Evolutionary conservation across 139 green algal genomes (phyloP).

Genomic region (Picochlorum sp.): DNA sequence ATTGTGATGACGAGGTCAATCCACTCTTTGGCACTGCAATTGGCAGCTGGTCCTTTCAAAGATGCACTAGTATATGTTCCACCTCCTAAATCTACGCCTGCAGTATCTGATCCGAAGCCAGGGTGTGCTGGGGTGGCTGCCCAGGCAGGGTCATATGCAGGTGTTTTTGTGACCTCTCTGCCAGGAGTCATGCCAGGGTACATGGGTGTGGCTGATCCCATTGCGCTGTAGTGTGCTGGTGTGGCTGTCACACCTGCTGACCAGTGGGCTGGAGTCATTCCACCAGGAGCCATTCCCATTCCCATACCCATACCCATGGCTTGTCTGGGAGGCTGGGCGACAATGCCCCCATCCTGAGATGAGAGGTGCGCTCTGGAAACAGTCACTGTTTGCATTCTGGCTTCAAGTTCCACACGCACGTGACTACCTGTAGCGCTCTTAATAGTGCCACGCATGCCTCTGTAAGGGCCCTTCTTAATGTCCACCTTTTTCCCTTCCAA

Average conservation of each 20-base stretch:
- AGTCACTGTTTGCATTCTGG: conserved; percentile 71
- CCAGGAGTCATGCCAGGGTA: conserved; percentile 56
- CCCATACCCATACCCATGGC: not conserved
- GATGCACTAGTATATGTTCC: not conserved
- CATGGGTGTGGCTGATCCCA: conserved; percentile 26
- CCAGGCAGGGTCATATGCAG: conserved; percentile 36
- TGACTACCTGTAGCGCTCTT: conserved; percentile 71
- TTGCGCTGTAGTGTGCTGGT: conserved; percentile 25
- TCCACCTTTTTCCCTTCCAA: conserved; percentile 43
- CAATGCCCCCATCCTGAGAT: conserved; percentile 12
- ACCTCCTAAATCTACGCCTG: not conserved
- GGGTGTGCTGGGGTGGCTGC: conserved; percentile 26
- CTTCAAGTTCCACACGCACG: conserved; percentile 79
- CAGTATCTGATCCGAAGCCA: conserved; percentile 9
- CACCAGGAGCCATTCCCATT: conserved; percentile 2
- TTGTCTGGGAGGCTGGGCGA: not conserved
- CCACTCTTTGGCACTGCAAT: conserved; percentile 11
- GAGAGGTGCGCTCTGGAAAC: conserved; percentile 43
- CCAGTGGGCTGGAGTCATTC: conserved; percentile 34
- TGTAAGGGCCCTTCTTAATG: conserved; percentile 56
- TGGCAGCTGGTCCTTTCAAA: not conserved
- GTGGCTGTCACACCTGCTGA: conserved; percentile 27
- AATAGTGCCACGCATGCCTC: conserved; percentile 74
- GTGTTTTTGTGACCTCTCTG: conserved; percentile 44
- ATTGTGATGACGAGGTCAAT: conserved; percentile 18